A percentile compares a stretch with the other conserved stretches of the same genome.
Conservation (phyloP, 2,329 filamentous ascomycete species). For the Aspergillus fischeri region DNA sequence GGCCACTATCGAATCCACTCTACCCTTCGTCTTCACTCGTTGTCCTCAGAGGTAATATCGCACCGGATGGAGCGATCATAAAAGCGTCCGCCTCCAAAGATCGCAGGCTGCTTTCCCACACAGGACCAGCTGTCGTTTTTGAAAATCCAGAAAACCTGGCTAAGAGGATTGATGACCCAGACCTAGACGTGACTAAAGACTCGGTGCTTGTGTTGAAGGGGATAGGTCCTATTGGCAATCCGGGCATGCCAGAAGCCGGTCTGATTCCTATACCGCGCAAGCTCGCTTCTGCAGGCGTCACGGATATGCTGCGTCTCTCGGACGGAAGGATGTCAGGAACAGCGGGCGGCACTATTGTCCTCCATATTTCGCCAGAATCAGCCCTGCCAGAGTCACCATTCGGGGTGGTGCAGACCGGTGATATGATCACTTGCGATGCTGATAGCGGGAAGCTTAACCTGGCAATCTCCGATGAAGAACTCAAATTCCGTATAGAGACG, state of each 20-base stretch:
- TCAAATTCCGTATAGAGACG: constrained; percentile 34
- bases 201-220: constrained; percentile 47
- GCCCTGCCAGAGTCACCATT: constrained; percentile 46
- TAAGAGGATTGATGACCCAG: constrained; percentile 43
- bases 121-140: constrained; percentile 47
- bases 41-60: constrained; percentile 46
- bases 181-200: constrained; percentile 41
- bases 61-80: constrained; percentile 47
- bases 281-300: constrained; percentile 44
- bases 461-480: constrained; percentile 40
- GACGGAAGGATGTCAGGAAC: constrained; percentile 56
- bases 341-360: constrained; percentile 51
- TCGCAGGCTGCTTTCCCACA: constrained; percentile 41
- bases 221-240: constrained; percentile 50
- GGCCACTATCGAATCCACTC: constrained; percentile 43
- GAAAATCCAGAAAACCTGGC: constrained; percentile 46
- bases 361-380: constrained; percentile 53
- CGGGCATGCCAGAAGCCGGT: constrained; percentile 52
- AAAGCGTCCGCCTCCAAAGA: constrained; percentile 51
- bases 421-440: constrained; percentile 46
- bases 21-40: constrained; percentile 44
- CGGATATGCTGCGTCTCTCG: constrained; percentile 51
- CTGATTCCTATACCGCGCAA: constrained; percentile 51
- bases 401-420: constrained; percentile 47
- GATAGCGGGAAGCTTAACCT: constrained; percentile 41